These are phyloP conservation scores for Datura wrightii DNA, from an alignment of 257 asterid genomes.

Conservation along the genomic window DNA sequence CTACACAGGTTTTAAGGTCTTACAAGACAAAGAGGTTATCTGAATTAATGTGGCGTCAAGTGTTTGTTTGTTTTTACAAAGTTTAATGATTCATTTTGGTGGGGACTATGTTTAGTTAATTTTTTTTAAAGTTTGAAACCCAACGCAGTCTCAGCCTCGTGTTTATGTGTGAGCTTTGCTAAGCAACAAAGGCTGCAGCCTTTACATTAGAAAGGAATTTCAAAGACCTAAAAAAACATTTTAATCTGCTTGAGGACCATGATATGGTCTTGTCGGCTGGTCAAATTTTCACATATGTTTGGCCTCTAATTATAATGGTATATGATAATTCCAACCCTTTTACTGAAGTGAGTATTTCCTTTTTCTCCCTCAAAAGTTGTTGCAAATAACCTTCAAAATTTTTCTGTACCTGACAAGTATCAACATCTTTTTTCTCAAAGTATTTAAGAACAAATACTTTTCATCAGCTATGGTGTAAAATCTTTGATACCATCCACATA, in stretches of 20 bases:
- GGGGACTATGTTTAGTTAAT: not conserved
- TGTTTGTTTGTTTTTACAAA: not conserved
- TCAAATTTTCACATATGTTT: not conserved
- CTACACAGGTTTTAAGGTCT: not conserved
- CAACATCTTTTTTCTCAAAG: not conserved
- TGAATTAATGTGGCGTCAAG: not conserved
- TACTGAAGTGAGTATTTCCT: not conserved
- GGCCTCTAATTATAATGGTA: not conserved
- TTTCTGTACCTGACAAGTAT: not conserved
- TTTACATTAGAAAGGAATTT: not conserved
- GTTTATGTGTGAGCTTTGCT: not conserved
- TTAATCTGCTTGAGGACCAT: not conserved
- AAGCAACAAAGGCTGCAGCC: constrained; percentile 2
- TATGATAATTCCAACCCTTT: not conserved
- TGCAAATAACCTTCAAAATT: not conserved
- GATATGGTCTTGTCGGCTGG: not conserved
- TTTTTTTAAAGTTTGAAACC: not conserved
- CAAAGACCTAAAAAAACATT: not conserved
- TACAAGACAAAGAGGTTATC: not conserved
- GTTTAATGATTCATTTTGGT: not conserved
- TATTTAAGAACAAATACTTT: not conserved
- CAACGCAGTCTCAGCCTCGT: not conserved
- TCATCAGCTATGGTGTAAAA: not conserved
- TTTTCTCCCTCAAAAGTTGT: not conserved
- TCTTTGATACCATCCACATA: not conserved